Evolutionary conservation across 768 basidiomycete species (phyloP).

Genomic region (Rhodotorula graminis): DNA sequence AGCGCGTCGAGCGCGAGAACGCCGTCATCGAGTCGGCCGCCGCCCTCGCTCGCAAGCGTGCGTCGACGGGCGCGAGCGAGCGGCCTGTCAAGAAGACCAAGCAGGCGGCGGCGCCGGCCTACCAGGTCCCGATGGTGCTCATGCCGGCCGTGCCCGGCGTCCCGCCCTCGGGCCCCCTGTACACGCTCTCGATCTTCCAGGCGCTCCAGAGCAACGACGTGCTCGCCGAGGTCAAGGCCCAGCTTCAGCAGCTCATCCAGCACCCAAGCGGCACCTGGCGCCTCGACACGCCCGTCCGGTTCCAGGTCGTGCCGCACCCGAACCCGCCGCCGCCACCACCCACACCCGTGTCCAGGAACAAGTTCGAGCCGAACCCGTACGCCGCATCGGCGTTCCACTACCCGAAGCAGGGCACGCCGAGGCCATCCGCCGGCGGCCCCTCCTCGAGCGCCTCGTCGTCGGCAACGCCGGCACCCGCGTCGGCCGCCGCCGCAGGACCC

Average conservation of each 20-base stretch:
- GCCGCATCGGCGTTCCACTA: neutral
- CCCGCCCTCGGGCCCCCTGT: neutral
- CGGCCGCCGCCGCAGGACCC: neutral
- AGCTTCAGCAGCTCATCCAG: constrained; percentile 15
- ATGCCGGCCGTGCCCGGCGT: constrained; percentile 4
- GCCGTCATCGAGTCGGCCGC: neutral
- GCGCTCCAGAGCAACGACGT: neutral
- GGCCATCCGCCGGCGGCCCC: neutral
- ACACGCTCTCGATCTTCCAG: constrained; percentile 1
- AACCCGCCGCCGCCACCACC: neutral
- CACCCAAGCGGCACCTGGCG: constrained; percentile 1
- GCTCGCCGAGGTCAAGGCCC: constrained; percentile 9
- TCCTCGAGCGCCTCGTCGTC: neutral
- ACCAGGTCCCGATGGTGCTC: constrained; percentile 7
- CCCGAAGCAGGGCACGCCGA: too few relatives aligned
- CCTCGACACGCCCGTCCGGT: neutral
- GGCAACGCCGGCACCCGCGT: neutral
- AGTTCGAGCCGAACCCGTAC: neutral
- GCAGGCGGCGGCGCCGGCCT: neutral
- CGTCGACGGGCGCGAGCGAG: too few relatives aligned
- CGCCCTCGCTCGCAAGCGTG: constrained; percentile 32
- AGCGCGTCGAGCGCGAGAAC: neutral
- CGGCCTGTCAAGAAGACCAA: constrained; percentile 6
- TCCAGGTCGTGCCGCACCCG: constrained; percentile 16
- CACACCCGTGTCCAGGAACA: neutral